These are phyloP conservation scores for Pythium plurisporium DNA, from an alignment of 352 stramenopile genomes.

Conservation along the genomic window DNA sequence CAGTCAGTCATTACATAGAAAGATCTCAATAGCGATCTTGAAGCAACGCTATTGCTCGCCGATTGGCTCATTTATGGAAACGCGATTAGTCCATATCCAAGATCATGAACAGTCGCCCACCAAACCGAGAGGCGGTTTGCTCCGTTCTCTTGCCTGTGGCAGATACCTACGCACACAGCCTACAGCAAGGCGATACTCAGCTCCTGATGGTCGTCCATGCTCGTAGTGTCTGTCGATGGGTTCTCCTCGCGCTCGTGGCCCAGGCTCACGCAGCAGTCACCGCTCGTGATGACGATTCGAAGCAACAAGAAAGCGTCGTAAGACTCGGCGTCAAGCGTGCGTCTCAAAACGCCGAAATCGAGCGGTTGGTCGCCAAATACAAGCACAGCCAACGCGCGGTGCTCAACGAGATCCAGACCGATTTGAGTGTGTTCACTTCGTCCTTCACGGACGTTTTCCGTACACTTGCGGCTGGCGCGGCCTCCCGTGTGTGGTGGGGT, in stretches of 20 bases:
- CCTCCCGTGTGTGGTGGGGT: background rate
- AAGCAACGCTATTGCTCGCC: background rate
- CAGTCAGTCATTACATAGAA: background rate
- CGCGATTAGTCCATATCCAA: too few relatives aligned
- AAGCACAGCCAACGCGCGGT: background rate
- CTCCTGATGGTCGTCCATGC: background rate
- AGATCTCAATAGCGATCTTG: background rate
- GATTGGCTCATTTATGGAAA: too few relatives aligned
- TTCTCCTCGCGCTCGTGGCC: background rate
- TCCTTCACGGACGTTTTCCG: slow-evolving; percentile 5
- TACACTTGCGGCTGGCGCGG: background rate
- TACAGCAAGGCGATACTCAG: background rate
- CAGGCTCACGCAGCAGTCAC: background rate
- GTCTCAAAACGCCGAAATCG: slow-evolving; percentile 4
- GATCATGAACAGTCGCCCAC: too few relatives aligned
- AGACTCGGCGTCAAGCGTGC: slow-evolving; percentile 39
- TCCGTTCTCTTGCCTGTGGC: too few relatives aligned
- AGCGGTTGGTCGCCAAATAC: slow-evolving; percentile 18
- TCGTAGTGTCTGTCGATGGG: background rate
- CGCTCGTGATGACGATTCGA: too few relatives aligned
- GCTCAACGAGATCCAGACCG: background rate
- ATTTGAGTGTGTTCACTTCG: background rate
- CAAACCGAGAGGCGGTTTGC: too few relatives aligned
- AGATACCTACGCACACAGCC: too few relatives aligned
- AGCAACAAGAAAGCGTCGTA: slow-evolving; percentile 19